Percentiles rank a stretch among this genome's conserved stretches.
phyloP scores from a whole-genome alignment of 495 filamentous ascomycete genomes.

The Delitschia confertaspora region DNA sequence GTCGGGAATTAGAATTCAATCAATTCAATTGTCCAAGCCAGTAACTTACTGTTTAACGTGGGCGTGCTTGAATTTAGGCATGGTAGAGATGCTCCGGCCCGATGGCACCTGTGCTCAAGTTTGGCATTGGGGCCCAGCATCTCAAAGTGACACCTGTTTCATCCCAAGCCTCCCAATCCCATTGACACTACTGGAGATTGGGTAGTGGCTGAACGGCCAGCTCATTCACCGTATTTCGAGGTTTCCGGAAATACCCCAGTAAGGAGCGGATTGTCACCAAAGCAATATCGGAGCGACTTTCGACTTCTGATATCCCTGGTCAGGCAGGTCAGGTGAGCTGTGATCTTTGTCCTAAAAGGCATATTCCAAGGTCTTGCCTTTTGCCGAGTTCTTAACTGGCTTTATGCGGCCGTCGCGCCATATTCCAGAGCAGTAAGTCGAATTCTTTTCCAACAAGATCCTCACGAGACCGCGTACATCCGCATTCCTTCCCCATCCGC shows the following conservation, averaged over 20 bases:
- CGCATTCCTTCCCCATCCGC: slow-evolving; percentile 2
- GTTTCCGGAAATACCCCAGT: slow-evolving; percentile 8
- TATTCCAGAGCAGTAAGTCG: slow-evolving; percentile 19
- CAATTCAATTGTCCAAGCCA: no score
- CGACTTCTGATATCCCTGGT: slow-evolving; percentile 13
- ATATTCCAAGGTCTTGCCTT: slow-evolving; percentile 15
- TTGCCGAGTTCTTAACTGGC: slow-evolving; percentile 22
- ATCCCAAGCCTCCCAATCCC: background rate
- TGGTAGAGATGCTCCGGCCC: no score
- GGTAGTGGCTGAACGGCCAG: slow-evolving; percentile 17
- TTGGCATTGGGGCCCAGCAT: background rate
- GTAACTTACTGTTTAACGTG: no score
- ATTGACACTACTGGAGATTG: no score
- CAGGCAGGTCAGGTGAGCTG: slow-evolving; percentile 22
- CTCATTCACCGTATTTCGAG: slow-evolving; percentile 26
- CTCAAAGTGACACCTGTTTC: slow-evolving; percentile 1
- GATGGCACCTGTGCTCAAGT: background rate
- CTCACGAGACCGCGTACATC: slow-evolving; percentile 9
- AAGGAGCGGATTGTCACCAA: slow-evolving; percentile 7
- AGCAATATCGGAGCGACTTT: slow-evolving; percentile 15
- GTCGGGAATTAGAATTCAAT: no score
- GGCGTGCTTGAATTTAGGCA: no score
- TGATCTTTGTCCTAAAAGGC: slow-evolving; percentile 17
- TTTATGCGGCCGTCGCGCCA: slow-evolving; percentile 14
- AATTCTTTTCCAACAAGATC: slow-evolving; percentile 5